Evolutionary conservation across 345 rosid genomes (phyloP).

Genomic region (Melaleuca quinquenervia): DNA sequence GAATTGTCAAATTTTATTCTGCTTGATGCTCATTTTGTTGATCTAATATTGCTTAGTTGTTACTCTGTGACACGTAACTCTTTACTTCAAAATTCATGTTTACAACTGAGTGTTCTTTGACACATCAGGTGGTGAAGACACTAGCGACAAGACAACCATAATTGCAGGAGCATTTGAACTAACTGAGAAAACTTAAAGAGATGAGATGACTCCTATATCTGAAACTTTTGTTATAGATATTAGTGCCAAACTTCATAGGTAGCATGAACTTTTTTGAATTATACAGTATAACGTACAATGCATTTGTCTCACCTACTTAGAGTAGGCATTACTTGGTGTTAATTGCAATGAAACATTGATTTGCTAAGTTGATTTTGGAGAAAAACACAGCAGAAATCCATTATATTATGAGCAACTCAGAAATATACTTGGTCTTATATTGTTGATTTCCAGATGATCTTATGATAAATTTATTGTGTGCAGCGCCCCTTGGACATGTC

Average conservation of each 20-base stretch:
- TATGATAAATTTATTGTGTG: background rate
- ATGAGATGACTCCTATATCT: constrained; percentile 51
- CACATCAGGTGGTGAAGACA: constrained; percentile 43
- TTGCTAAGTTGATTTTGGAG: constrained; percentile 36
- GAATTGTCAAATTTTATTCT: background rate
- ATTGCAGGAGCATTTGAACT: constrained; percentile 58
- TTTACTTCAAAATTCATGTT: background rate
- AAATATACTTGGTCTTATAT: constrained; percentile 49
- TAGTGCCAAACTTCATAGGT: constrained; percentile 50
- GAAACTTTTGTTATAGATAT: constrained; percentile 44
- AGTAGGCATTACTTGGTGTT: background rate
- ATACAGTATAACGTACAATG: background rate
- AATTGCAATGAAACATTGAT: constrained; percentile 10
- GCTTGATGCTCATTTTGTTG: background rate
- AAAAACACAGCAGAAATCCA: constrained; percentile 59
- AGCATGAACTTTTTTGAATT: background rate
- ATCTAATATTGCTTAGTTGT: background rate
- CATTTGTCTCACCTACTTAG: background rate
- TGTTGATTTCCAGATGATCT: constrained; percentile 8
- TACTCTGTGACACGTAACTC: background rate
- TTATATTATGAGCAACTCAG: constrained; percentile 39
- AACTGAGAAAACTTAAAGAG: constrained; percentile 37
- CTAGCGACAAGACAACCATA: constrained; percentile 50
- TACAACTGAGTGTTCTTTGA: background rate
- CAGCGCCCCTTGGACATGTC: background rate